Evolutionary conservation across 1,139 yeast genomes (phyloP).

Genomic region (Zygoascus sp.): DNA sequence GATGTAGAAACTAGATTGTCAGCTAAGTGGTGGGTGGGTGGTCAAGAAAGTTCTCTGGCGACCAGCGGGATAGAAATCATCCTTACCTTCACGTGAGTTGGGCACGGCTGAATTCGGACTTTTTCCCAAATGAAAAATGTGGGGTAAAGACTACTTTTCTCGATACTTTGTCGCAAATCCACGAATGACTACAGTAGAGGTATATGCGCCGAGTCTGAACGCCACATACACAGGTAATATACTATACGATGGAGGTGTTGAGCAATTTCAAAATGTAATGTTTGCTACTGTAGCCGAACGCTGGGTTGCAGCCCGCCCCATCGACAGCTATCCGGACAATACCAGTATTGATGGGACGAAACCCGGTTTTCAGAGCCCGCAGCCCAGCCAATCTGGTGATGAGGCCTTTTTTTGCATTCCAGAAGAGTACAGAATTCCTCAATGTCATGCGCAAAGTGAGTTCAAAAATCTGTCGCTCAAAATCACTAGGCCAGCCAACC

Average conservation of each 20-base stretch:
- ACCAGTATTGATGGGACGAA: slow-evolving; percentile 3
- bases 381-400: slow-evolving; percentile 2
- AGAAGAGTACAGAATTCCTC: neutral
- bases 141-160: neutral
- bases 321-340: neutral
- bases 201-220: neutral
- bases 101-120: too few species aligned
- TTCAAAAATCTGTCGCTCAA: slow-evolving; percentile 14
- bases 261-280: slow-evolving; percentile 3
- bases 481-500: slow-evolving; percentile 8
- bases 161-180: neutral
- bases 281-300: slow-evolving; percentile 5
- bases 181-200: neutral
- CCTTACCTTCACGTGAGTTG: too few species aligned
- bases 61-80: too few species aligned
- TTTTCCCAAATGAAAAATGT: too few species aligned
- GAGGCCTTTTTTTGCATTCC: slow-evolving; percentile 7
- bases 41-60: too few species aligned
- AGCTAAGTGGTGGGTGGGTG: neutral
- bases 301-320: slow-evolving; percentile 4
- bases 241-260: neutral
- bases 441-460: slow-evolving; percentile 10
- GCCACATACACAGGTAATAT: slow-evolving; percentile 6
- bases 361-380: slow-evolving; percentile 10
- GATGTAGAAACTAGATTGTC: too few species aligned